Evolutionary conservation across 805 yeast genomes (phyloP), one percentile per base, ranked within the genome.

Genomic region (Scheffersomyces coipomensis): DNA sequence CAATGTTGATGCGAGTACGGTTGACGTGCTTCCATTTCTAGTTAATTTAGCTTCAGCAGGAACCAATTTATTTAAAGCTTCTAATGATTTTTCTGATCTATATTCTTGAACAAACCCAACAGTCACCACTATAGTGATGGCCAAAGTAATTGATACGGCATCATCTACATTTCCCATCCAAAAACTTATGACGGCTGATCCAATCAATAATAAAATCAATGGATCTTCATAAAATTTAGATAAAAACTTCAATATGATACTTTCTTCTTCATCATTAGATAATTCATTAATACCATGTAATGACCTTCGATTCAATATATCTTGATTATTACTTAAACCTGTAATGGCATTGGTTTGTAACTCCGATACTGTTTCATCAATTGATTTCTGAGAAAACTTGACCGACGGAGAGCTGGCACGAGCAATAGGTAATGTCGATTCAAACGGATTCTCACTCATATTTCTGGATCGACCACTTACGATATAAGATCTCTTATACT

Each of bases 41-140:
- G 95, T 84, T 35, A 93, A 75, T 58, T 91, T 93, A 26, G 97
- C 95, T 57, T 85, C 88, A n/a, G 95, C 97, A 2, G 99, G 99
- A 6, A 93, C 97, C 51, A 93, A 75, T 56, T 86, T 85, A 60
- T 86, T 90, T 43, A 93, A 75, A 0, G 98, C 98, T 60, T 90
- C 95, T 42, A 93, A 69, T 4, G 97, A 87, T 69, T 93, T 85
- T 56, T 93, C 99, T 2, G 96, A 87, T 54, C 97, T 76, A 56
- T 90, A 90, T 62, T 93, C 99, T 66, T 93, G 99, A 23, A 93
- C 90, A 66, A 93, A 93, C 0, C 99, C 99, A 26, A 93, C 99
- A 1, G 93, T 79, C 10, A 93, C 97, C 23, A 93, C 99, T 49
- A 93, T 90, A 32, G 87, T 52, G 35, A 93, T 88, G 3, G 99